A percentile compares a stretch with the other conserved stretches of the same genome.
Conservation (phyloP, 148 eudicot species). For the Rhododendron molle region DNA sequence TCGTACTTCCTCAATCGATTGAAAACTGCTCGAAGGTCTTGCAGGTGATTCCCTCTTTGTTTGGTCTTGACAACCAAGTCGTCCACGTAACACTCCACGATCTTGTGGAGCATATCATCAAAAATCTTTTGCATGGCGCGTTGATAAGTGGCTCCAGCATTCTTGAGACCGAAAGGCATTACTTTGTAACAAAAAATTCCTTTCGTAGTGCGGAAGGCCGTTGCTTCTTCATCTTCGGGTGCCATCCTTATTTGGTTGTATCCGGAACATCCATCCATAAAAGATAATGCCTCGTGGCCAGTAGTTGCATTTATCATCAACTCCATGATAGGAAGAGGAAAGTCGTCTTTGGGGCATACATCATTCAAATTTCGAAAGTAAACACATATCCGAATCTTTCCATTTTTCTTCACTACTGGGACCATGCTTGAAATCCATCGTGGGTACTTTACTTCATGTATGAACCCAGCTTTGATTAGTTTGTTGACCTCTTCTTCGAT, state of each 20-base stretch:
- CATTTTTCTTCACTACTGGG: slow-evolving; percentile 9
- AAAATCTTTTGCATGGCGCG: slow-evolving; percentile 15
- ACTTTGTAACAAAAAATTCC: slow-evolving; percentile 13
- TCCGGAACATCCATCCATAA: neutral
- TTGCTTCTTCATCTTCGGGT: neutral
- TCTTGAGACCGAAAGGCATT: slow-evolving; percentile 15
- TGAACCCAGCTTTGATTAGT: neutral
- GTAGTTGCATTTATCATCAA: neutral
- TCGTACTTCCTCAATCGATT: neutral
- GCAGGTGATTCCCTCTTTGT: neutral
- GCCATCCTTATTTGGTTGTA: neutral
- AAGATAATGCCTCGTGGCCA: neutral
- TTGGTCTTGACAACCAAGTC: slow-evolving; percentile 15
- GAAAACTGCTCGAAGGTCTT: neutral
- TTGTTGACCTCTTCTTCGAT: neutral
- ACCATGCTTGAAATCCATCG: neutral
- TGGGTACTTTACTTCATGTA: neutral
- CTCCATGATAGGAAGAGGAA: slow-evolving; percentile 2
- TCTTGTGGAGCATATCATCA: slow-evolving; percentile 14
- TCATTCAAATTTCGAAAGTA: neutral
- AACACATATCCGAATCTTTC: slow-evolving; percentile 2
- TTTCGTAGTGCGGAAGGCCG: neutral
- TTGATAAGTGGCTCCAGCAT: slow-evolving; percentile 10
- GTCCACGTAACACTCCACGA: slow-evolving; percentile 12
- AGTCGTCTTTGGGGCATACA: slow-evolving; percentile 5